Percentiles rank a stretch among this genome's conserved stretches.
These are phyloP conservation scores for Schwanniomyces vanrijiae DNA, from an alignment of 805 yeast species.

Conservation along the genomic window DNA sequence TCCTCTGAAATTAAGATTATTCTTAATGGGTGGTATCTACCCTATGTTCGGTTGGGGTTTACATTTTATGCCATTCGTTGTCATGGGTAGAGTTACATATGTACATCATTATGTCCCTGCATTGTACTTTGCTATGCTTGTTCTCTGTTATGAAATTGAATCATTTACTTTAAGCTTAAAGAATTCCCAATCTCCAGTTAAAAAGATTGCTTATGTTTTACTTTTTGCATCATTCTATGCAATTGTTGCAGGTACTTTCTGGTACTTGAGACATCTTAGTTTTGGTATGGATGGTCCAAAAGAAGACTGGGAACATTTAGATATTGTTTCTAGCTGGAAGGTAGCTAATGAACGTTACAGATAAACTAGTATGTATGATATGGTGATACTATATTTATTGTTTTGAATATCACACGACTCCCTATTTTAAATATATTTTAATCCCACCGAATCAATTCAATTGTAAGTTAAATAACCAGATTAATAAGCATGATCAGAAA, in stretches of 20 bases:
- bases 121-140: conserved; percentile 85
- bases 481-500: background rate
- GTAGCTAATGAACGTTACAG: conserved; percentile 36
- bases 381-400: background rate
- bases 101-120: conserved; percentile 97
- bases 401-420: background rate
- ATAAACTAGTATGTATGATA: conserved; percentile 3
- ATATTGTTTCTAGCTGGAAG: conserved; percentile 42
- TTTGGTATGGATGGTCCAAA: conserved; percentile 48
- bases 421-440: background rate
- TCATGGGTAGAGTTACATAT: conserved; percentile 96
- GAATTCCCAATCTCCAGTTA: conserved; percentile 10
- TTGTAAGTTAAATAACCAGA: background rate
- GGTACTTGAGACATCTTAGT: conserved; percentile 42
- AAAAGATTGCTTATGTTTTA: conserved; percentile 20
- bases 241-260: conserved; percentile 37
- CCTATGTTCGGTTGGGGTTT: conserved; percentile 91
- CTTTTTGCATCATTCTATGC: conserved; percentile 29
- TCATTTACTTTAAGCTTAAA: conserved; percentile 29
- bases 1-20: conserved; percentile 47
- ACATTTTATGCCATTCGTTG: conserved; percentile 83
- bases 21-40: conserved; percentile 71
- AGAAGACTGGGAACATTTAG: conserved; percentile 38
- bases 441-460: background rate
- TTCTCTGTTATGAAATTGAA: conserved; percentile 64